Evolutionary conservation across 371 early-diverging fungal genomes (phyloP).

Genomic region (Mycotypha africana): DNA sequence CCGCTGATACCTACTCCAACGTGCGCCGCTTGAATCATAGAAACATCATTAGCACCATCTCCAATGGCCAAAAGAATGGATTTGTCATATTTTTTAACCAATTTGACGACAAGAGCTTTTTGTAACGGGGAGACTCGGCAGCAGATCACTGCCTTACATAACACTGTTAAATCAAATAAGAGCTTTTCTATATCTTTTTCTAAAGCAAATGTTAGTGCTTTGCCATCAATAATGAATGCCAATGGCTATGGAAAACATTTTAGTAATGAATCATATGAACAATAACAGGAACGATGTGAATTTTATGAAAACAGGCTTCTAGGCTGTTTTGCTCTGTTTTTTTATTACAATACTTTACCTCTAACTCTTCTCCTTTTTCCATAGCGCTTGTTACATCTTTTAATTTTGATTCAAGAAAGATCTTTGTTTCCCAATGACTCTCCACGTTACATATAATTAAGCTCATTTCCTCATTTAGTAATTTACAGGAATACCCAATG

Average conservation of each 20-base stretch:
- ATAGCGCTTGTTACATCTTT: slow-evolving; percentile 57
- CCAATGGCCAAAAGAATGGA: slow-evolving; percentile 88
- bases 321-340: neutral
- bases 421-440: slow-evolving; percentile 74
- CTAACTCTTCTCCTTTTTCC: slow-evolving; percentile 55
- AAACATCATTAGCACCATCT: slow-evolving; percentile 98
- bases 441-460: slow-evolving; percentile 80
- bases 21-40: slow-evolving; percentile 97
- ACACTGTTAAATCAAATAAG: slow-evolving; percentile 72
- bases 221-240: slow-evolving; percentile 71
- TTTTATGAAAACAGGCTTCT: no score
- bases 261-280: no score
- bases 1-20: slow-evolving; percentile 97
- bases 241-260: no score
- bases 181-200: slow-evolving; percentile 64
- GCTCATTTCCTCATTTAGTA: slow-evolving; percentile 81
- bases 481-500: slow-evolving; percentile 88
- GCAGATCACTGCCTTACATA: slow-evolving; percentile 85
- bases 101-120: slow-evolving; percentile 90
- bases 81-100: slow-evolving; percentile 73
- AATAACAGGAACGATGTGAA: no score
- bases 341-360: slow-evolving; percentile 20
- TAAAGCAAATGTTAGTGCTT: slow-evolving; percentile 63
- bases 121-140: slow-evolving; percentile 94
- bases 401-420: slow-evolving; percentile 70